Base-by-base conservation (phyloP, 139 green algal species). In the Chlamydomonas incerta region DNA sequence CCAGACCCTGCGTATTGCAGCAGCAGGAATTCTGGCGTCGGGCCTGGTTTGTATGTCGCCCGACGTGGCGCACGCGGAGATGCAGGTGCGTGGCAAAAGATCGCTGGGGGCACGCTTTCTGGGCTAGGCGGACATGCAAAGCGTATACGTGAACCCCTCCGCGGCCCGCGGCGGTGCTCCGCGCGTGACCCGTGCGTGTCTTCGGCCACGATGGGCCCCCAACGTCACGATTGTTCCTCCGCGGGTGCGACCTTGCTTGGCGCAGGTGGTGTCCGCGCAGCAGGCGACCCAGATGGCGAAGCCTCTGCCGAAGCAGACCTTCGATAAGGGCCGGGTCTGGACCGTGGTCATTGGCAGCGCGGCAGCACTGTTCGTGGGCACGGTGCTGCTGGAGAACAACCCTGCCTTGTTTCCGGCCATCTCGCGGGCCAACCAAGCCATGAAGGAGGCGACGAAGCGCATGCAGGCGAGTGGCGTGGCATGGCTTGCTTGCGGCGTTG, bases 321-420 rank as follows among this genome's bases (percentile, higher is more conserved):
- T 95, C 2, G 90, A 97, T 77, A 98, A 97, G 88, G 73, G 79
- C 0, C 89, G 90, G 34, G 81, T 97, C 17, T 97, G 94, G 94
- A 66, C 91, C 11, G 55, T 95, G 4, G 92, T 96, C 67, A 85
- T 95, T 9, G 88, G 93, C 15, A 91, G 94, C 15, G 95, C 94
- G 2, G 90, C 87, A 0, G 82, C 81, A 5, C 77, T 98, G 6
- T 98, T 97, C 74, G 86, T 81, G 13, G n/a, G 62, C 11, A 95
- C 94, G 28, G 52, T 97, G 23, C 41, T 94, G 47, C 70, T 91
- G 28, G 95, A 98, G 68, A 97, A 96, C 80, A 96, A 96, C 21
- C 76, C 83, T 2, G 52, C 33, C 2, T 92, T 89, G 70, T 98
- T 98, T 73, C 95, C 95, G 9, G 95, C 95, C 34, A 97, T 98